Base-by-base conservation (phyloP, 345 rosid genomes). In the Murraya paniculata region DNA sequence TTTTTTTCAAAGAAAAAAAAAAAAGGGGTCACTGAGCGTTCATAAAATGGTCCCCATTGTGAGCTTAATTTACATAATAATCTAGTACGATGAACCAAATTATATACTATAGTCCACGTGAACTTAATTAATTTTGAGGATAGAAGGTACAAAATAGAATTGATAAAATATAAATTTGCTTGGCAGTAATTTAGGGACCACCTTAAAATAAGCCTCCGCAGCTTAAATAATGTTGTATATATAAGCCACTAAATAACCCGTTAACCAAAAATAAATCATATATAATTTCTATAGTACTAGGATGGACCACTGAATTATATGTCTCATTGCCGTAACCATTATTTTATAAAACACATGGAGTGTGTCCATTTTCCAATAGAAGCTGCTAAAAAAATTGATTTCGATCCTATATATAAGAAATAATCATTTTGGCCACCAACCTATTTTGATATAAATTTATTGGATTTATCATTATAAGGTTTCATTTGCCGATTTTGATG, bases 51-150 rank as follows among this genome's bases (percentile, higher is more conserved):
- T 80, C 86, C 86, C 82, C 59, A 10, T 55, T 53, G 71, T 62
- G 39, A 56, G 9, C 19, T 30, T 6, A 5, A 31, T 35, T 5
- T 13, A 45, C 11, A 36, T 7, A 21, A 3, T 59, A 78, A 55
- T 50, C 10, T n/a, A 38, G 64, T 66, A 57, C 60, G 31, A 30
- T 27, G 35, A 67, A 33, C 69, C 22, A 13, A 57, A 30, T 33
- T 35, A 30, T 70, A 84, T 45, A 82, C n/a, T 21, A 84, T 79
- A 82, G 86, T 79, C 83, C 89, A 82, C 58, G 7, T 62, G 45
- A 7, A 28, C n/a, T 9, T 18, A 31, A 72, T 39, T 24, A 45
- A 8, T 62, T 73, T 55, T 59, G 65, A 14, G 30, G 9, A 61
- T 0, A 28, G 0, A 77, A 38, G 69, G 77, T 65, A 68, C 80